Percentiles rank a stretch among this genome's conserved stretches.
Conservation (phyloP, 495 filamentous ascomycete species). For the Aspergillus sparsus region DNA sequence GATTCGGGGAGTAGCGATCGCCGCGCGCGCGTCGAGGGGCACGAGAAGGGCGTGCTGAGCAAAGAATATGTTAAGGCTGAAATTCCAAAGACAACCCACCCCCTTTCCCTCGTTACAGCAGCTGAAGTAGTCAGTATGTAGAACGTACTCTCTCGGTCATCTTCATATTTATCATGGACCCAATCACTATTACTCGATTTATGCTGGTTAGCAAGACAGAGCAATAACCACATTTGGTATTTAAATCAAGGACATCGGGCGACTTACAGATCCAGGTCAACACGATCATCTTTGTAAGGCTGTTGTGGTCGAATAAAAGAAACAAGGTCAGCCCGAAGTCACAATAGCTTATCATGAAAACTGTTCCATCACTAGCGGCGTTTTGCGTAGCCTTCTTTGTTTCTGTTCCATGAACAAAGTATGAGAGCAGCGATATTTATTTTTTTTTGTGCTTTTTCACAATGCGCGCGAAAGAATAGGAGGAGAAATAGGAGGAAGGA, state of each 20-base stretch:
- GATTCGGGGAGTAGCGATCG: constrained; percentile 50
- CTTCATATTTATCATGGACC: constrained; percentile 88
- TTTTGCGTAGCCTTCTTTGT: constrained; percentile 32
- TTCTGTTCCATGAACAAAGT: constrained; percentile 35
- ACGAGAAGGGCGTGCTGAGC: constrained; percentile 43
- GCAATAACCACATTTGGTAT: constrained; percentile 17
- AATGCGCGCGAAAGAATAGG: constrained; percentile 37
- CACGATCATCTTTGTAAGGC: constrained; percentile 56
- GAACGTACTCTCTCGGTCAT: constrained; percentile 52
- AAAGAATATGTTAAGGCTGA: constrained; percentile 22
- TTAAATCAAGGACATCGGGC: constrained; percentile 2
- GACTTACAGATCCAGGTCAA: constrained; percentile 57
- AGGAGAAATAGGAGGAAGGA: constrained; percentile 45
- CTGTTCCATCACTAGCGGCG: constrained; percentile 43
- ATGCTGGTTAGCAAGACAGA: constrained; percentile 11
- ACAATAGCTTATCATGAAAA: constrained; percentile 46
- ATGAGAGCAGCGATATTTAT: constrained; percentile 33
- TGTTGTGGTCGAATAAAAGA: constrained; percentile 51
- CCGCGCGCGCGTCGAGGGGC: constrained; percentile 37
- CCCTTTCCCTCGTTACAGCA: background rate
- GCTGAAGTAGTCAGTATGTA: constrained; percentile 29
- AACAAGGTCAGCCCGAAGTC: constrained; percentile 59
- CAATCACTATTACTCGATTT: constrained; percentile 63
- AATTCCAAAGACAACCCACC: constrained; percentile 5
- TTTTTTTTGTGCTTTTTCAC: constrained; percentile 33